Base-by-base conservation (phyloP, 2,329 filamentous ascomycete genomes). In the Sclerotinia borealis region DNA sequence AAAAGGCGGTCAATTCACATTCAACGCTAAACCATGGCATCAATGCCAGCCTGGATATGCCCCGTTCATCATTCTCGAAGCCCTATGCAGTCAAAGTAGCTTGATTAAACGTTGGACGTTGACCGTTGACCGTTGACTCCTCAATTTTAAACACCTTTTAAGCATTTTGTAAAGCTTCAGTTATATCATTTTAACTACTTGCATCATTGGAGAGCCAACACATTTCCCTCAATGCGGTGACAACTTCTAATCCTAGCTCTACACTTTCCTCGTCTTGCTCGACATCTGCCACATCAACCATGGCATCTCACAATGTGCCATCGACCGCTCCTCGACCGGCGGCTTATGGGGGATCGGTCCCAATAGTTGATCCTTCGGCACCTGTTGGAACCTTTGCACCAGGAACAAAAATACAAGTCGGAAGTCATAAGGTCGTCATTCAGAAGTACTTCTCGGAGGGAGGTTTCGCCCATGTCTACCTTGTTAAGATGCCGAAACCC, bases 381-480 rank as follows among this genome's bases (percentile, higher is more conserved):
- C 86, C 90, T n/a, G 85, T 87, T 61, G 95, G 95, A 69, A 98
- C 93, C 65, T 98, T 99, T 76, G 80, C 89, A 59, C 88, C 95
- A 8, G 93, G 93, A 49, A 99, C 95, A 67, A 97, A 98, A 81
- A 96, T 99, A 72, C 93, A 96, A 75, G 92, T 97, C 63, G 95
- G 95, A 75, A 86, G 84, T 75, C 95, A 99, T 76, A 88, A 92
- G 68, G 93, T 98, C 65, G 85, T 96, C 59, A 96, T 99, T 70
- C 92, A 97, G 75, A 95, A 93, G 76, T 99, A 99, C 78, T 88
- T 99, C 55, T 98, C 95, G 67, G 95, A 99, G 79, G 95, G 95
- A 70, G 95, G 95, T 47, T 99, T 99, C 74, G 95, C 95, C 71
- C 95, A 99, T 77, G 95, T 99, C 73, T 99, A 99, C 78, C 88